phyloP scores from a whole-genome alignment of 2,329 filamentous ascomycete genomes.

The Didymella keratinophila region DNA sequence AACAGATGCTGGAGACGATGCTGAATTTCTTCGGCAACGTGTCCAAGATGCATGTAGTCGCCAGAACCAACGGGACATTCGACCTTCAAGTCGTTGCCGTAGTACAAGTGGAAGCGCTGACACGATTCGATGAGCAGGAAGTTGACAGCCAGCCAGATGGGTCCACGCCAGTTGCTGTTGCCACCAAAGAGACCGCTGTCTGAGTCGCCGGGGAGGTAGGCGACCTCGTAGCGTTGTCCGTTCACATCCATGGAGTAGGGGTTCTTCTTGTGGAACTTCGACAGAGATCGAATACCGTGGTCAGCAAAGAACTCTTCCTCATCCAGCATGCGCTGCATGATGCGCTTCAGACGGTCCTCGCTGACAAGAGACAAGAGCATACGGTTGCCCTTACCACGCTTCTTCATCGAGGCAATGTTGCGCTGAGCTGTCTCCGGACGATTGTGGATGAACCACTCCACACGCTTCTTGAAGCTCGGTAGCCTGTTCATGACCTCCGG shows the following conservation, averaged over 20 bases:
- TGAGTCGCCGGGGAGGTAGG: slow-evolving; percentile 93
- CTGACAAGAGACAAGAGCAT: slow-evolving; percentile 89
- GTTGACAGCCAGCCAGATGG: slow-evolving; percentile 96
- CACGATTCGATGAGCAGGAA: slow-evolving; percentile 92
- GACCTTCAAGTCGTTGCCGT: slow-evolving; percentile 85
- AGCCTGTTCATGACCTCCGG: slow-evolving; percentile 92
- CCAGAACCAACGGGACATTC: slow-evolving; percentile 95
- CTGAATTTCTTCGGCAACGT: slow-evolving; percentile 93
- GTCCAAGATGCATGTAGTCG: slow-evolving; percentile 93
- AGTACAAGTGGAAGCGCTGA: slow-evolving; percentile 96
- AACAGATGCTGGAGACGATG: slow-evolving; percentile 94
- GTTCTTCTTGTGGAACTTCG: slow-evolving; percentile 87
- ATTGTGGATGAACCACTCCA: slow-evolving; percentile 95
- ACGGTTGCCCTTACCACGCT: slow-evolving; percentile 87
- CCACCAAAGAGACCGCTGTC: slow-evolving; percentile 94
- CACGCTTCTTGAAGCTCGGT: slow-evolving; percentile 88
- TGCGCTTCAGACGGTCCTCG: slow-evolving; percentile 89
- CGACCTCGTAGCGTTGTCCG: slow-evolving; percentile 84
- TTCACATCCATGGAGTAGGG: slow-evolving; percentile 97
- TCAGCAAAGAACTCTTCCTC: slow-evolving; percentile 92
- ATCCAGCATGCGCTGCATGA: slow-evolving; percentile 89
- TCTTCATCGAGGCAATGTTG: slow-evolving; percentile 92
- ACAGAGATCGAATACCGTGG: slow-evolving; percentile 89
- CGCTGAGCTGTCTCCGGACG: slow-evolving; percentile 85
- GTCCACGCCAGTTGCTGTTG: slow-evolving; percentile 96